Evolutionary conservation across 352 stramenopile genomes (phyloP).

Genomic region (Phytopythium litorale): DNA sequence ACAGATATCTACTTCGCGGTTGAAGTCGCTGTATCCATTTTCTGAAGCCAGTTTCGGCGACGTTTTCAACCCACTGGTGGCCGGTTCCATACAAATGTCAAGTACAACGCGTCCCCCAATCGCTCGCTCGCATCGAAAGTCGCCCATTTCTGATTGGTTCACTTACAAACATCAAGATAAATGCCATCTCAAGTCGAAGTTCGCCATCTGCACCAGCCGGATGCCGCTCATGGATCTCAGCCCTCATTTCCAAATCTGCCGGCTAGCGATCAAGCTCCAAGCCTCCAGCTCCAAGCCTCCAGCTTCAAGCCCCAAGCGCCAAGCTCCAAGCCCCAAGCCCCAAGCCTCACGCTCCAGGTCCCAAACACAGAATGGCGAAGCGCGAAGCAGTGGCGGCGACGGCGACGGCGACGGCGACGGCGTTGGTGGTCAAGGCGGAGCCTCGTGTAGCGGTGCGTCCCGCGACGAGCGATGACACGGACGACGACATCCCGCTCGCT

Average conservation of each 20-base stretch:
- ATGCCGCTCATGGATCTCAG: background rate
- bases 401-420: background rate
- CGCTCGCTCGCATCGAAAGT: no score
- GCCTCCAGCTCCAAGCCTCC: background rate
- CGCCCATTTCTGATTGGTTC: no score
- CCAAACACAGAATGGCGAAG: background rate
- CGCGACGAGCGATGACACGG: background rate
- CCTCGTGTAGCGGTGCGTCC: background rate
- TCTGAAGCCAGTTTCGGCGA: background rate
- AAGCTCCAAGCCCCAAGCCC: background rate
- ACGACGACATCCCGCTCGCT: slow-evolving; percentile 5
- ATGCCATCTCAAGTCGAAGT: background rate
- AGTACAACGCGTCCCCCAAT: background rate
- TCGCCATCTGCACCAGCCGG: background rate
- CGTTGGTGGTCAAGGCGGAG: slow-evolving; percentile 4
- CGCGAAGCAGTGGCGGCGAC: background rate
- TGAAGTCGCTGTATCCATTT: slow-evolving; percentile 2
- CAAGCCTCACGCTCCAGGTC: background rate
- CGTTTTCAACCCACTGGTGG: background rate
- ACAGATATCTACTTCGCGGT: background rate
- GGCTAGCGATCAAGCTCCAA: background rate
- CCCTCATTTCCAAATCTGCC: slow-evolving; percentile 3
- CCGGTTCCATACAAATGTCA: background rate
- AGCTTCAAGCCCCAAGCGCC: no score
- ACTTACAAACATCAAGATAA: no score